phyloP scores from a whole-genome alignment of 441 rosid genomes.

The Breynia disticha region DNA sequence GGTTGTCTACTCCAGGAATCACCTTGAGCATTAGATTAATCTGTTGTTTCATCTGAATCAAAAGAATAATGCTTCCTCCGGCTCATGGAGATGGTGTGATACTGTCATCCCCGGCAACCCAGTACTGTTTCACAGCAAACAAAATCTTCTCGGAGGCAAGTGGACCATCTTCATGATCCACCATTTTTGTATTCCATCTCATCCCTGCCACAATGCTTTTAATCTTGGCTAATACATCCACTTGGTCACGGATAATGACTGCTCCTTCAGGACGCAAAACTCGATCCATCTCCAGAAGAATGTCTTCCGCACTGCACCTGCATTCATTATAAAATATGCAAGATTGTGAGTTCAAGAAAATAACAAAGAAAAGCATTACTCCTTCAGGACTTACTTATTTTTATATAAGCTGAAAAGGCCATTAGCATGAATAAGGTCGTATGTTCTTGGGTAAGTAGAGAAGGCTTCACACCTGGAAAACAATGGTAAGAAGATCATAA shows the following conservation, averaged over 20 bases:
- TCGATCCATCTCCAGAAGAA: conserved; percentile 76
- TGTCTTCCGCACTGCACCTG: conserved; percentile 62
- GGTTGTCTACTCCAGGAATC: conserved; percentile 1
- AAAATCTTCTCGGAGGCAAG: conserved; percentile 60
- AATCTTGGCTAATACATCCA: conserved; percentile 50
- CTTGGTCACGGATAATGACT: conserved; percentile 59
- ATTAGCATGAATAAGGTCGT: conserved; percentile 80
- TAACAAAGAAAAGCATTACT: too few species aligned
- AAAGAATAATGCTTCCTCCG: background rate
- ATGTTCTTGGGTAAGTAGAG: conserved; percentile 90
- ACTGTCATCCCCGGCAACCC: conserved; percentile 40
- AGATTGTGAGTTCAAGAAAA: too few species aligned
- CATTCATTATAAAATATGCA: background rate
- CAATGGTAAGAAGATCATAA: background rate
- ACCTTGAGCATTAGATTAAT: background rate
- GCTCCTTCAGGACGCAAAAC: conserved; percentile 74
- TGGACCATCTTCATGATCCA: conserved; percentile 85
- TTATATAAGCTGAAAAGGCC: conserved; percentile 73
- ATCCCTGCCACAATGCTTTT: conserved; percentile 47
- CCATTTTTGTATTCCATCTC: conserved; percentile 73
- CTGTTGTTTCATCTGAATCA: conserved; percentile 1
- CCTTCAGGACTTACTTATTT: conserved; percentile 34
- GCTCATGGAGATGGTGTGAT: conserved; percentile 8
- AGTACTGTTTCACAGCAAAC: conserved; percentile 56
- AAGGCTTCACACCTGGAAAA: conserved; percentile 92